Conservation (phyloP, 306 rosid genomes). For the Malus fusca region DNA sequence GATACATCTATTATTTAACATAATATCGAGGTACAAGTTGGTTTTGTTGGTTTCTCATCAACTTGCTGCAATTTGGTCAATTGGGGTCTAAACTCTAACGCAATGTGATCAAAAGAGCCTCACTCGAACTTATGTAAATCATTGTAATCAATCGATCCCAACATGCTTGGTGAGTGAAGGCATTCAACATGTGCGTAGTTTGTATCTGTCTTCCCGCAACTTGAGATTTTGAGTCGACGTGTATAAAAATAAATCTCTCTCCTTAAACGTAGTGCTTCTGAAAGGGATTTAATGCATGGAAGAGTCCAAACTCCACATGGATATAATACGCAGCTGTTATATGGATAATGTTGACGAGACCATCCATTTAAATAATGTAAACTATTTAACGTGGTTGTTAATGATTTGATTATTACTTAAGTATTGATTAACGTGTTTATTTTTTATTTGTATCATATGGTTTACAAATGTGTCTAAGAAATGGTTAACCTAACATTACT, state of each 20-base stretch:
- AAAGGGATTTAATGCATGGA: neutral
- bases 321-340: neutral
- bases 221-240: neutral
- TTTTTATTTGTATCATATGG: no score
- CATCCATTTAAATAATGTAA: no score
- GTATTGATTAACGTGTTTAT: no score
- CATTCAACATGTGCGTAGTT: neutral
- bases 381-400: no score
- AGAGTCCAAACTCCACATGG: neutral
- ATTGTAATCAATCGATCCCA: neutral
- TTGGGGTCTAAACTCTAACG: neutral
- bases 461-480: no score
- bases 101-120: neutral
- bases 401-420: no score
- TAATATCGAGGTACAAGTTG: neutral
- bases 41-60: neutral
- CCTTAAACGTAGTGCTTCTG: neutral
- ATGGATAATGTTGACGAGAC: neutral
- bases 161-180: neutral
- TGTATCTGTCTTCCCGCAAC: neutral
- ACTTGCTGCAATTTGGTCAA: neutral
- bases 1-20: neutral
- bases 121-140: neutral
- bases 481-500: no score
- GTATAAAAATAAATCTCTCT: neutral